Evolutionary conservation across 1,284 basidiomycete genomes (phyloP), one percentile per base, ranked within the genome.

Genomic region (Boletus albobrunnescens): DNA sequence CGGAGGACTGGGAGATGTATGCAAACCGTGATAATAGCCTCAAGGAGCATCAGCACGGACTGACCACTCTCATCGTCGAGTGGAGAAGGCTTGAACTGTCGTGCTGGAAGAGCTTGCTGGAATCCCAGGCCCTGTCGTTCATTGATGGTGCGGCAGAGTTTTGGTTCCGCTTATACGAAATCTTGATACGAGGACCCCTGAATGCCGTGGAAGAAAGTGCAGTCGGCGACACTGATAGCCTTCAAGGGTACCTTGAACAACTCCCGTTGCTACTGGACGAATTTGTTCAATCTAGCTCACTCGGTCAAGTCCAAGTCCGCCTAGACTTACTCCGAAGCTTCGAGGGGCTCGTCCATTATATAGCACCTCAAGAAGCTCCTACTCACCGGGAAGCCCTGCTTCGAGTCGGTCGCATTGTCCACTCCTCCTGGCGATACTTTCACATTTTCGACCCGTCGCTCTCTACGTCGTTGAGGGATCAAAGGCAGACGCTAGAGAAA

Each of bases 1-100:
- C 85, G 10, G 91, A 96, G 52, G 96, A 99, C 63, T 99, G 96
- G 96, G 93, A 99, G 65, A 85, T 86, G 58, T 99, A 91, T 58
- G 87, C 95, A 11, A 94, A 93, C 68, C 77, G 81, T 20, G 84
- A 88, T 40, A 97, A 94, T 60, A 85, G 84, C 20, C 77, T 99
- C 49, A 82, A 79, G 57, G 52, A 63, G 1, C 76, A 89, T 59
- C 89, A 86, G 49, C 76, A 82, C 22, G 74, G 74, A 11, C 69
- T 97, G 24, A 87, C 81, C 6, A 70, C 68, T 17, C 76, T 94
- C 38, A 90, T 99, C 44, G 83, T 99, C 39, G 79, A 82, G 22
- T 99, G 96, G 96, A 78, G 96, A 45, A 80, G 90, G 35, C 70
- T 95, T 46, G 96, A 99, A 64, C 71, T 99, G 22, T 76, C 84